Evolutionary conservation across 805 yeast genomes (phyloP), one percentile per base, ranked within the genome.

Genomic region (Metschnikowia picachoensis): DNA sequence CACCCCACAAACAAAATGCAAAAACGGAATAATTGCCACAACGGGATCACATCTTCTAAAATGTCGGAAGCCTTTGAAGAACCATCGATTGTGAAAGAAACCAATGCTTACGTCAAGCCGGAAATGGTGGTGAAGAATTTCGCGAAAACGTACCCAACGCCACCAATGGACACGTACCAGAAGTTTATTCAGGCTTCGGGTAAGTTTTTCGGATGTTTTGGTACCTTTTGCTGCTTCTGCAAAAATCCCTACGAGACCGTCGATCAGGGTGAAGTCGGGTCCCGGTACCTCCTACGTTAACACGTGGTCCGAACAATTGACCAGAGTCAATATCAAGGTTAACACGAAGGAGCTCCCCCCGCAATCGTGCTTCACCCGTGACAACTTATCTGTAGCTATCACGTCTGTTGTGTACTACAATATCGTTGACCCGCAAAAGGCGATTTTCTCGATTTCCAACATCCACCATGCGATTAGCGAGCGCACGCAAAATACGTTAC

Each of bases 331-430:
- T 53, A 73, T 83, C 54, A 78, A 76, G 69, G 70, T 80, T 53
- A 79, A 73, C 60, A 82, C 82, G 28, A 65, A 76, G 53, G 87
- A 83, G 49, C 76, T 83, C 36, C 86, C 87, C 1, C 77, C 79
- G n/a, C 85, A 83, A 60, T 68, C 72, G 35, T 83, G 87, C 65
- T 74, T 83, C 67, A 83, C 90, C n/a, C 74, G 77, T 57, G 90
- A 83, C 61, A 83, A 83, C 53, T 85, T 83, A 46, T 68, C 76
- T 42, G 78, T 83, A 43, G 58, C 72, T n/a, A 67, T 83, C 49
- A 80, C 85, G 35, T 79, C 86, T 10, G 88, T 83, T 27, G 73
- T 83, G 32, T 82, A 83, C 62, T 83, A 77, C 67, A 82, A 82
- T 59, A 77, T 83, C 51, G 70, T 78, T 33, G 83, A 82, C 51